phyloP scores from a whole-genome alignment of 2,329 filamentous ascomycete genomes.

The Magnaporthiopsis rhizophila region DNA sequence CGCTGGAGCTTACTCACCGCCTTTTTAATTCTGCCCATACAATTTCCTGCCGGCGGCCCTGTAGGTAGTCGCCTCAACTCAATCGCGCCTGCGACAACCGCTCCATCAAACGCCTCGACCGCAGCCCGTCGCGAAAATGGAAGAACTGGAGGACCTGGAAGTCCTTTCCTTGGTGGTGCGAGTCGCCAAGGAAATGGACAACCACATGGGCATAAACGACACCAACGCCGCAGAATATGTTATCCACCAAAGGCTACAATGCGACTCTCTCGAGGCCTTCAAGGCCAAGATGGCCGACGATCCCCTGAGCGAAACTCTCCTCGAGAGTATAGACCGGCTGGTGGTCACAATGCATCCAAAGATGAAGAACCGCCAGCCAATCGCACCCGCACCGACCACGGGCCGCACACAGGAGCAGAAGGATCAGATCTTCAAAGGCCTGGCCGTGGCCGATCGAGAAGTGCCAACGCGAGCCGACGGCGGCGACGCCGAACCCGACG shows the following conservation, averaged over 20 bases:
- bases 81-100: not conserved
- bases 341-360: conserved; percentile 87
- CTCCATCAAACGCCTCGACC: too few relatives aligned
- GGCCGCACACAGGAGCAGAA: conserved; percentile 56
- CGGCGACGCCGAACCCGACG: conserved; percentile 43
- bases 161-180: conserved; percentile 89
- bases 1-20: not conserved
- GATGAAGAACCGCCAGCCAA: conserved; percentile 54
- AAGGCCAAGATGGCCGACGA: conserved; percentile 64
- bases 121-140: conserved; percentile 46
- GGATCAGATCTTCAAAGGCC: conserved; percentile 80
- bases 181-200: conserved; percentile 88
- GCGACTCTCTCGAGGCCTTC: conserved; percentile 63
- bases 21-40: not conserved
- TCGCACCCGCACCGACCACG: conserved; percentile 31
- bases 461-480: conserved; percentile 12
- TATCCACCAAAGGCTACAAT: conserved; percentile 80
- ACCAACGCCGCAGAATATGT: conserved; percentile 96
- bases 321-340: conserved; percentile 86
- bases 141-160: conserved; percentile 86
- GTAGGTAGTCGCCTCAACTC: not conserved
- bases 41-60: too few relatives aligned
- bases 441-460: conserved; percentile 76
- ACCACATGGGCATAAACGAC: conserved; percentile 85
- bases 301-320: conserved; percentile 76